phyloP scores from a whole-genome alignment of 352 stramenopile genomes.

The Phytophthora constricta region DNA sequence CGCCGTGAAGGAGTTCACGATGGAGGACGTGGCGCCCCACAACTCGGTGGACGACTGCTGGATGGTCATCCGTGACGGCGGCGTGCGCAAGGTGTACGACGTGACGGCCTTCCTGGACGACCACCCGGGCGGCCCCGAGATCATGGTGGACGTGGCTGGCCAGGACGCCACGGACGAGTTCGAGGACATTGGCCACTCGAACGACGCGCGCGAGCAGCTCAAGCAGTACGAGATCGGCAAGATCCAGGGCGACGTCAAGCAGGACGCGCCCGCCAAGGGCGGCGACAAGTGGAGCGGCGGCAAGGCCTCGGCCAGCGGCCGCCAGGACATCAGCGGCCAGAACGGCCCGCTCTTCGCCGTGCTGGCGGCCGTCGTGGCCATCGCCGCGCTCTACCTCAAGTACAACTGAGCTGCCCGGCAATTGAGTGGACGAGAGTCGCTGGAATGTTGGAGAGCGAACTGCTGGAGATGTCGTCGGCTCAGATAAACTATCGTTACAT shows the following conservation, averaged over 20 bases:
- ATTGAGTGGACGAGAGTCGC: not conserved
- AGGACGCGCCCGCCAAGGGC: constrained; percentile 31
- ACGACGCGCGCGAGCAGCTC: constrained; percentile 94
- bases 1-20: constrained; percentile 90
- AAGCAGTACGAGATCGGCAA: constrained; percentile 93
- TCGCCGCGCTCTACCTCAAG: constrained; percentile 69
- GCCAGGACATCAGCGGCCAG: constrained; percentile 66
- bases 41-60: constrained; percentile 85
- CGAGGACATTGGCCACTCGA: constrained; percentile 98
- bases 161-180: constrained; percentile 94
- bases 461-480: constrained; percentile 11
- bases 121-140: constrained; percentile 98
- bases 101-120: constrained; percentile 98
- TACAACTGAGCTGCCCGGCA: constrained; percentile 37
- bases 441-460: not conserved
- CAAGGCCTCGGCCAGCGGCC: constrained; percentile 45
- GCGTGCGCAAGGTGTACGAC: constrained; percentile 95
- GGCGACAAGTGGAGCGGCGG: constrained; percentile 6
- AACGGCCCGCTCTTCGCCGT: constrained; percentile 63
- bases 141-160: constrained; percentile 95
- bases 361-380: constrained; percentile 53
- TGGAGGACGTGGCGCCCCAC: constrained; percentile 93
- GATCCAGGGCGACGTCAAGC: constrained; percentile 78
- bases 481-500: constrained; percentile 45
- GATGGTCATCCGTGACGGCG: constrained; percentile 81